phyloP scores from a whole-genome alignment of 176 grass and related monocot species.

The Hordeum marinum region DNA sequence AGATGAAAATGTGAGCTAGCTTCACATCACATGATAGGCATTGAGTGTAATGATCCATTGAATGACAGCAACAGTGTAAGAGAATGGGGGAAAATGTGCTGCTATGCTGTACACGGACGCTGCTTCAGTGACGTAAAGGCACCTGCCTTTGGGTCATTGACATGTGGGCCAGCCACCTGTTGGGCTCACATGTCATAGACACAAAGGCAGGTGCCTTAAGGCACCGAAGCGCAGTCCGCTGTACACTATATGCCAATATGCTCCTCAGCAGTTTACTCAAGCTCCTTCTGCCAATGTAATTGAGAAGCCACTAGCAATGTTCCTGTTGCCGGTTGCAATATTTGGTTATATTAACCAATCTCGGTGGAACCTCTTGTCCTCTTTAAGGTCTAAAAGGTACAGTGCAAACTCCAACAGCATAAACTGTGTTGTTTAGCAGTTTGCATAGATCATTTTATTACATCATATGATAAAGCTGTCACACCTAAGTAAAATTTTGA shows the following conservation, averaged over 20 bases:
- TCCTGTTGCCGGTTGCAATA: not conserved
- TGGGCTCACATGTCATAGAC: too few species aligned
- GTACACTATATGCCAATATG: not conserved
- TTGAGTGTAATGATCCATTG: not conserved
- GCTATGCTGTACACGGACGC: not conserved
- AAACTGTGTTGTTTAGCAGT: not conserved
- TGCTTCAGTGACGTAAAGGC: too few species aligned
- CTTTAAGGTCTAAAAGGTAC: not conserved
- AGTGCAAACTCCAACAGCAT: not conserved
- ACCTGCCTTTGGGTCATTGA: too few species aligned
- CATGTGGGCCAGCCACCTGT: too few species aligned
- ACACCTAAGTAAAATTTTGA: not conserved
- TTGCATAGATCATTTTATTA: not conserved
- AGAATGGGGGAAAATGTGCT: not conserved
- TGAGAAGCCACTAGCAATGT: not conserved
- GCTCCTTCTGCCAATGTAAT: not conserved
- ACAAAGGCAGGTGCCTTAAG: too few species aligned
- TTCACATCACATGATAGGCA: not conserved
- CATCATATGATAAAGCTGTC: not conserved
- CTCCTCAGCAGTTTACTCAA: not conserved
- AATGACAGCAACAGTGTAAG: not conserved
- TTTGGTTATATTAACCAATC: not conserved
- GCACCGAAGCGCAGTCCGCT: too few species aligned
- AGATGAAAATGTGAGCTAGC: not conserved
- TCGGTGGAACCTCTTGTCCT: not conserved